A percentile compares a stretch with the other conserved stretches of the same genome.
Evolutionary conservation across 495 filamentous ascomycete genomes (phyloP).

Genomic region (Aspergillus cristatus): DNA sequence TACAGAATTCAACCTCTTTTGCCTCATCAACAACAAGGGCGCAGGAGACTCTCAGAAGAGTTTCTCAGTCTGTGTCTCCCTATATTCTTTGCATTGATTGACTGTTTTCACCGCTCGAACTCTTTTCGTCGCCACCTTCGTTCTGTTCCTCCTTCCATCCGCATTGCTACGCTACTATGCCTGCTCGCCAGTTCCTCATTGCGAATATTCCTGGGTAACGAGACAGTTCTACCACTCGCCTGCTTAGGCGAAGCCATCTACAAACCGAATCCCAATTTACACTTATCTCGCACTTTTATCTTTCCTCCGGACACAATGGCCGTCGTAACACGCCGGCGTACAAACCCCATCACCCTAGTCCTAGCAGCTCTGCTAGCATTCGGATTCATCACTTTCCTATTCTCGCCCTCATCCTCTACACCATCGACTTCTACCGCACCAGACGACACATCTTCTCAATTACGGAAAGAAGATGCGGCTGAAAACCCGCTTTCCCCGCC

Average conservation of each 20-base stretch:
- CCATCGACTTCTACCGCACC: conserved; percentile 19
- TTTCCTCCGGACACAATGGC: conserved; percentile 37
- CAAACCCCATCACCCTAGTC: conserved; percentile 57
- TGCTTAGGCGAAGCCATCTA: no score
- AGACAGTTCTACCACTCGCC: neutral
- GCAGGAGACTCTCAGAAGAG: no score
- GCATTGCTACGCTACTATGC: neutral
- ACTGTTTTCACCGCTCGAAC: no score
- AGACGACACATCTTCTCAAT: conserved; percentile 23
- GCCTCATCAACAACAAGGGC: no score
- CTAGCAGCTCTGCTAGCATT: conserved; percentile 51
- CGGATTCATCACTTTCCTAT: conserved; percentile 58
- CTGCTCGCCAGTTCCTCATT: neutral
- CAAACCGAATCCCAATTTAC: conserved; percentile 1
- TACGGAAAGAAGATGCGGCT: conserved; percentile 51
- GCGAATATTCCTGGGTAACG: conserved; percentile 2
- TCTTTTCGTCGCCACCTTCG: no score
- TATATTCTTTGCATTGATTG: no score
- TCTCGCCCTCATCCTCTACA: conserved; percentile 37
- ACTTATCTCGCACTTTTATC: no score
- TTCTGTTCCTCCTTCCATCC: no score
- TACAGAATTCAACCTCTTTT: no score
- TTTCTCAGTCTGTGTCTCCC: no score
- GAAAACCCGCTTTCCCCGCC: conserved; percentile 73
- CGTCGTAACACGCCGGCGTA: conserved; percentile 48